phyloP scores from a whole-genome alignment of 805 yeast genomes.

The Saccharomycopsis vini region DNA sequence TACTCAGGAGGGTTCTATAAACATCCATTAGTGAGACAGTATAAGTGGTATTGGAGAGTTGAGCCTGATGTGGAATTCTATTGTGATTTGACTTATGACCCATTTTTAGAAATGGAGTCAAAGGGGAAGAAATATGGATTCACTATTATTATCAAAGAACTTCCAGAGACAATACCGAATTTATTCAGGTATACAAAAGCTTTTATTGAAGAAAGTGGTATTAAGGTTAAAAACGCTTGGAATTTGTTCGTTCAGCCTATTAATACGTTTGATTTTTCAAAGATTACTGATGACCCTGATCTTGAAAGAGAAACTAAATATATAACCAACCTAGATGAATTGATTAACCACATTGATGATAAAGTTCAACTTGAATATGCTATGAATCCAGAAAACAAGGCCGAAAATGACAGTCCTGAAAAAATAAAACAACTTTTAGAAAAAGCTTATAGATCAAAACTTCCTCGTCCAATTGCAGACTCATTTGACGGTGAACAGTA shows the following conservation, averaged over 20 bases:
- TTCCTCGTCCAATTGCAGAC: slow-evolving; percentile 37
- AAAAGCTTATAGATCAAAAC: slow-evolving; percentile 28
- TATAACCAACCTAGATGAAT: slow-evolving; percentile 21
- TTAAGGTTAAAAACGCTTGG: slow-evolving; percentile 62
- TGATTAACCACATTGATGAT: slow-evolving; percentile 24
- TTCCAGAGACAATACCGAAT: slow-evolving; percentile 74
- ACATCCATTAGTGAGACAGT: slow-evolving; percentile 60
- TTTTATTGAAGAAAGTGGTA: slow-evolving; percentile 40
- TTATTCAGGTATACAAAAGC: slow-evolving; percentile 65
- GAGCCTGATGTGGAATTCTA: slow-evolving; percentile 88
- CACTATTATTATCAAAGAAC: slow-evolving; percentile 69
- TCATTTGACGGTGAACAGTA: slow-evolving; percentile 58
- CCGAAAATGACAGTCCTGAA: not conserved
- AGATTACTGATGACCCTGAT: slow-evolving; percentile 25
- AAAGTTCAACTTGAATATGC: slow-evolving; percentile 22
- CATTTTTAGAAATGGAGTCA: slow-evolving; percentile 71
- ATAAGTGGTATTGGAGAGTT: slow-evolving; percentile 94
- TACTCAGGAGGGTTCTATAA: slow-evolving; percentile 76
- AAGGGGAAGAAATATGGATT: slow-evolving; percentile 74
- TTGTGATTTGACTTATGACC: slow-evolving; percentile 90
- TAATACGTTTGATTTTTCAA: slow-evolving; percentile 26
- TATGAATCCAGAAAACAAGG: slow-evolving; percentile 5
- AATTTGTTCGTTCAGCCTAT: slow-evolving; percentile 44
- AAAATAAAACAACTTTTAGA: slow-evolving; percentile 28
- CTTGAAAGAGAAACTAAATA: slow-evolving; percentile 22